These are phyloP conservation scores for Heritiera fomes DNA, from an alignment of 345 rosid genomes.

Conservation along the genomic window DNA sequence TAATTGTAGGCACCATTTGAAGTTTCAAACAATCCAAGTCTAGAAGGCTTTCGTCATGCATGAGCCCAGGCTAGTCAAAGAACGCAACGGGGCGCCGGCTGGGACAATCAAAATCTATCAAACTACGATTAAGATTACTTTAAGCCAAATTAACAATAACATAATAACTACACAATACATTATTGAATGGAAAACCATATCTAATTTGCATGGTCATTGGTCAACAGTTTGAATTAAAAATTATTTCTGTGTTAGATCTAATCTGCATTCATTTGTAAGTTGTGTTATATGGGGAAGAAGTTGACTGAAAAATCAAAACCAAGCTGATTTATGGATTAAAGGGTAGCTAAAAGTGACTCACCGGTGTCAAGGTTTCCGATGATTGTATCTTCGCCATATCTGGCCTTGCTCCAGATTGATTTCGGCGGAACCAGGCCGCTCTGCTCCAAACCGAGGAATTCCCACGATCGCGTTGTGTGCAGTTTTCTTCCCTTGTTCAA, in stretches of 20 bases:
- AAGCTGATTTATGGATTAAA: neutral
- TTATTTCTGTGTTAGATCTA: slow-evolving; percentile 5
- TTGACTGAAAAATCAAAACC: neutral
- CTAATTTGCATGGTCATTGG: neutral
- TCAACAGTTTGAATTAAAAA: slow-evolving; percentile 25
- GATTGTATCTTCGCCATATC: slow-evolving; percentile 73
- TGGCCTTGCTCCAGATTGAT: slow-evolving; percentile 70
- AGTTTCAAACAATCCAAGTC: too few species aligned
- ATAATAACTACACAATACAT: neutral
- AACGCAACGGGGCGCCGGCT: neutral
- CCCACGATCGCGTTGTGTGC: slow-evolving; percentile 94
- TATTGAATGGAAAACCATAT: neutral
- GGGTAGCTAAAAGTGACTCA: slow-evolving; percentile 22
- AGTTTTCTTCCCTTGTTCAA: slow-evolving; percentile 61
- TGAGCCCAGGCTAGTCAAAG: neutral
- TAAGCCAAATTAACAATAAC: too few species aligned
- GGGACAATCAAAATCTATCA: too few species aligned
- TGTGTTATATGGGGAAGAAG: neutral
- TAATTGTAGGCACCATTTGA: too few species aligned
- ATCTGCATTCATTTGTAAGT: neutral
- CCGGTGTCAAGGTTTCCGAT: slow-evolving; percentile 93
- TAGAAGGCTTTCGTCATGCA: neutral
- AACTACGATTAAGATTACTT: too few species aligned
- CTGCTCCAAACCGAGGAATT: slow-evolving; percentile 67
- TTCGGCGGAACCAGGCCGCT: slow-evolving; percentile 38